Conservation (phyloP, 345 rosid genomes). For the Citropsis articulata region DNA sequence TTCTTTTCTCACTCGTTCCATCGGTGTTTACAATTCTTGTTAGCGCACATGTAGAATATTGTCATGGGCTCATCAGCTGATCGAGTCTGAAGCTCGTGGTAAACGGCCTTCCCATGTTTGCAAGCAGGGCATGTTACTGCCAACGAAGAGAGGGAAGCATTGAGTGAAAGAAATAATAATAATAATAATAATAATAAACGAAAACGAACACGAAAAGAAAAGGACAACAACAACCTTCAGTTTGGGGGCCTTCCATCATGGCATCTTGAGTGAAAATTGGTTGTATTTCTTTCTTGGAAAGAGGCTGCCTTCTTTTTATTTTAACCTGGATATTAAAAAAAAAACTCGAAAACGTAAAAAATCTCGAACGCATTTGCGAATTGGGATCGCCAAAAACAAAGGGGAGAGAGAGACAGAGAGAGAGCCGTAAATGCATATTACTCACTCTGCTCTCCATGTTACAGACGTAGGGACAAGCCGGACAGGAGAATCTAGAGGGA, state of each 20-base stretch:
- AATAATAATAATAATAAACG: background rate
- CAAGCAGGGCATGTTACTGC: constrained; percentile 63
- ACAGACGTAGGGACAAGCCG: constrained; percentile 53
- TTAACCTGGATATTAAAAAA: constrained; percentile 35
- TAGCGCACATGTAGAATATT: constrained; percentile 59
- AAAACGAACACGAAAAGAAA: background rate
- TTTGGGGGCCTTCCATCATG: constrained; percentile 45
- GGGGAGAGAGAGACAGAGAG: no score
- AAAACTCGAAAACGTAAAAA: background rate
- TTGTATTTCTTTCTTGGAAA: constrained; percentile 50
- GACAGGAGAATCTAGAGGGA: constrained; percentile 49
- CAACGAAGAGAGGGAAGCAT: background rate
- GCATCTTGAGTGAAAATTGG: constrained; percentile 54
- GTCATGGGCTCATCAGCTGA: constrained; percentile 73
- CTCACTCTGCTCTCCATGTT: constrained; percentile 39
- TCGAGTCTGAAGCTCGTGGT: constrained; percentile 55
- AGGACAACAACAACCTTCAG: constrained; percentile 37
- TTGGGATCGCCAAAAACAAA: background rate
- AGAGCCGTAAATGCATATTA: background rate
- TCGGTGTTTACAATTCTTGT: constrained; percentile 41
- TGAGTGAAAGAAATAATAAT: background rate
- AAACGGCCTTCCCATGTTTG: constrained; percentile 50
- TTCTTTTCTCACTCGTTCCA: constrained; percentile 34
- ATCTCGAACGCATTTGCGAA: background rate
- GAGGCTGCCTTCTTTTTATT: constrained; percentile 46